These are phyloP conservation scores for Penicillium mononematosum DNA, from an alignment of 495 filamentous ascomycete genomes.

Conservation along the genomic window DNA sequence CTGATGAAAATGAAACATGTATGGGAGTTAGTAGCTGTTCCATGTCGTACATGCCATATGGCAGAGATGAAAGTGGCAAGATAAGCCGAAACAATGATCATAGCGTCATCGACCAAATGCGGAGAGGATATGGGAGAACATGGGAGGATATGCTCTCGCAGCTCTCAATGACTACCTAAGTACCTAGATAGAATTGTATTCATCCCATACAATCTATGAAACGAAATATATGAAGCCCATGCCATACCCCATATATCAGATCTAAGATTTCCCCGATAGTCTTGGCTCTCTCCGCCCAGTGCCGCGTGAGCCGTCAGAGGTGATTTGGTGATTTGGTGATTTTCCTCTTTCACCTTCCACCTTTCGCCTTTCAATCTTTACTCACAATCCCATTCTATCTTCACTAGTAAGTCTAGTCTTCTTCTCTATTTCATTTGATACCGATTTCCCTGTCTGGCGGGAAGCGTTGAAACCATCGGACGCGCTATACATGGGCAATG, in stretches of 20 bases:
- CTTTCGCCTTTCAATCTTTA: neutral
- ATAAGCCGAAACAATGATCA: neutral
- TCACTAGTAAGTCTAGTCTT: constrained; percentile 2
- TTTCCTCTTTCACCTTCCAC: constrained; percentile 14
- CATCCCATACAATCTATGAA: neutral
- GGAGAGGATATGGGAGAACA: neutral
- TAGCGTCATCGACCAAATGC: constrained; percentile 11
- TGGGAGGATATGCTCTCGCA: too few relatives aligned
- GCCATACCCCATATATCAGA: constrained; percentile 1
- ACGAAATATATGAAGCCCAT: neutral
- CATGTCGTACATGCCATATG: too few relatives aligned
- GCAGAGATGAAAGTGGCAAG: neutral
- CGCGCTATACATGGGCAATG: constrained; percentile 6
- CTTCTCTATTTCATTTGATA: neutral
- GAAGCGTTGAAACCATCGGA: constrained; percentile 4
- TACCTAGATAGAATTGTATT: neutral
- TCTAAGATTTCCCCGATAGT: constrained; percentile 19
- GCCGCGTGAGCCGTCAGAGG: constrained; percentile 21
- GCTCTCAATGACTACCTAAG: too few relatives aligned
- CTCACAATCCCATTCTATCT: neutral
- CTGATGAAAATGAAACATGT: too few relatives aligned
- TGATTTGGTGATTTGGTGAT: constrained; percentile 17
- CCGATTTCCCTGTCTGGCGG: constrained; percentile 8
- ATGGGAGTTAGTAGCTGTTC: too few relatives aligned
- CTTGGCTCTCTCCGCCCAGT: constrained; percentile 27